These are phyloP conservation scores for Trichosporon sp. DNA, from an alignment of 1,284 basidiomycete species.

Conservation along the genomic window DNA sequence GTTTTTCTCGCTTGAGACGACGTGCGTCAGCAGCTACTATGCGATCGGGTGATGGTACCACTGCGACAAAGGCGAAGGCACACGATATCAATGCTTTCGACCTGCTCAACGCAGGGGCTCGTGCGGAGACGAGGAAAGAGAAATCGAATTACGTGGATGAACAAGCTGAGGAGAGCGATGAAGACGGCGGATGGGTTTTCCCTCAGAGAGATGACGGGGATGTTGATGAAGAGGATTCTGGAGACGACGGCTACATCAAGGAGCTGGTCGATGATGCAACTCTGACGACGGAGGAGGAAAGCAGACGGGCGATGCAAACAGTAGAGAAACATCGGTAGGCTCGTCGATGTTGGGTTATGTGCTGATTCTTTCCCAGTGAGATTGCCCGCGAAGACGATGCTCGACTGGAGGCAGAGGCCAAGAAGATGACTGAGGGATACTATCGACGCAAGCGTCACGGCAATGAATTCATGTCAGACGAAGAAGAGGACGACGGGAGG, in stretches of 20 bases:
- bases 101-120: constrained; percentile 12
- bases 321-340: constrained; percentile 46
- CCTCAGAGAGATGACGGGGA: constrained; percentile 38
- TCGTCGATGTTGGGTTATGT: too few relatives aligned
- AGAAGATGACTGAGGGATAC: constrained; percentile 46
- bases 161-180: constrained; percentile 59
- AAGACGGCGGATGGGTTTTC: constrained; percentile 47
- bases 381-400: constrained; percentile 46
- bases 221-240: constrained; percentile 37
- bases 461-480: constrained; percentile 43
- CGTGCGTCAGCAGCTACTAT: not conserved
- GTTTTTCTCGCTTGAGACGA: not conserved
- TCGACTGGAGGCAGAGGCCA: constrained; percentile 43
- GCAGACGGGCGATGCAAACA: constrained; percentile 38
- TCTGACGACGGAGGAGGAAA: constrained; percentile 39
- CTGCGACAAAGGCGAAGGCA: not conserved
- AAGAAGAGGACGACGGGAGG: constrained; percentile 38
- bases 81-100: constrained; percentile 26
- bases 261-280: constrained; percentile 47
- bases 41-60: not conserved
- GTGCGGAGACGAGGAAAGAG: not conserved
- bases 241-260: constrained; percentile 41
- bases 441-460: constrained; percentile 41
- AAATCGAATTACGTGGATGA: constrained; percentile 39
- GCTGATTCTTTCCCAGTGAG: constrained; percentile 33